These are phyloP conservation scores for Alternaria solani DNA, from an alignment of 2,329 filamentous ascomycete genomes.

Conservation along the genomic window DNA sequence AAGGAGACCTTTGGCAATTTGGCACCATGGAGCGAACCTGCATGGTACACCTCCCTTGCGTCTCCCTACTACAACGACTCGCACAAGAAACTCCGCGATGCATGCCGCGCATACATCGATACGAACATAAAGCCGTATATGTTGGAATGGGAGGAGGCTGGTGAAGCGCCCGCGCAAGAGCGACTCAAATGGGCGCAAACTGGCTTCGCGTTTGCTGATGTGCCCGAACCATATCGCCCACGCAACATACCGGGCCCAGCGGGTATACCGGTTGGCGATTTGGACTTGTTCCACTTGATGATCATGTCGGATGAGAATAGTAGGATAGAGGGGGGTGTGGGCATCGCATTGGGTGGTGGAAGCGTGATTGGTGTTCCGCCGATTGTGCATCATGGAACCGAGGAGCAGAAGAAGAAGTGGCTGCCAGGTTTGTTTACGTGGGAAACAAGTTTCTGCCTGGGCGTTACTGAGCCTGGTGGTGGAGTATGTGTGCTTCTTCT, in stretches of 20 bases:
- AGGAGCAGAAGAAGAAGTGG: conserved; percentile 66
- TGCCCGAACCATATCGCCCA: conserved; percentile 56
- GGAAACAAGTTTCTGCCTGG: conserved; percentile 68
- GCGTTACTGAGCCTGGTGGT: conserved; percentile 70
- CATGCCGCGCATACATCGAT: conserved; percentile 67
- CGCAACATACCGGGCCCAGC: conserved; percentile 49
- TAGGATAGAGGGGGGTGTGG: conserved; percentile 65
- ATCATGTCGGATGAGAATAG: conserved; percentile 65
- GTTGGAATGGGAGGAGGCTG: conserved; percentile 68
- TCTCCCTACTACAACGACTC: conserved; percentile 71
- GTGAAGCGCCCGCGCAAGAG: conserved; percentile 59
- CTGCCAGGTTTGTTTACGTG: conserved; percentile 67
- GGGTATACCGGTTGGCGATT: conserved; percentile 47
- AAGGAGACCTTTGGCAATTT: conserved; percentile 46
- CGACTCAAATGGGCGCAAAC: conserved; percentile 50
- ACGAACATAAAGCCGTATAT: conserved; percentile 65
- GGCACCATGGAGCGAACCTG: conserved; percentile 57
- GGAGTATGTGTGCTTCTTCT: conserved; percentile 30
- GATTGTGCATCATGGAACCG: conserved; percentile 68
- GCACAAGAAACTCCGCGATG: conserved; percentile 66
- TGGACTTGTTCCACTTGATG: conserved; percentile 55
- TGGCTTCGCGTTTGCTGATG: conserved; percentile 55
- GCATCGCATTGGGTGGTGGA: conserved; percentile 66
- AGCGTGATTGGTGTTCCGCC: conserved; percentile 71
- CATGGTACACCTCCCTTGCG: conserved; percentile 58